Conservation (phyloP, 2,329 filamentous ascomycete species). For the Phaeoacremonium minimum region DNA sequence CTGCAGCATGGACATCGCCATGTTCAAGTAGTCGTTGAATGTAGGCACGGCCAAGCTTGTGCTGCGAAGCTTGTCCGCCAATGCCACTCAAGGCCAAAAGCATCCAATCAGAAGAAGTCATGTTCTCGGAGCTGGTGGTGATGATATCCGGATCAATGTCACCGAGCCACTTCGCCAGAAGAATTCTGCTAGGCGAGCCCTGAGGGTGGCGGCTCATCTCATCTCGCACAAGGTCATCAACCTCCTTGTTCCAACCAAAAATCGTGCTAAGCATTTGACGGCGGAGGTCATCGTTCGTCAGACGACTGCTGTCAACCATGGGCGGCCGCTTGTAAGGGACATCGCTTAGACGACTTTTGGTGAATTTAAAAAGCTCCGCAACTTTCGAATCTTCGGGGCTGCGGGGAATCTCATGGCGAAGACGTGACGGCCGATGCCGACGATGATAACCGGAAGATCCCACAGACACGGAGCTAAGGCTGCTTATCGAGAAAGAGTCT, state of each 20-base stretch:
- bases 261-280: constrained; percentile 89
- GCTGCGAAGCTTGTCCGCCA: constrained; percentile 71
- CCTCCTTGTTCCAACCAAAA: constrained; percentile 90
- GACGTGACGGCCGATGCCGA: constrained; percentile 56
- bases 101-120: constrained; percentile 97
- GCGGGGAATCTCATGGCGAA: constrained; percentile 75
- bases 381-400: constrained; percentile 72
- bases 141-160: constrained; percentile 79
- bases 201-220: constrained; percentile 72
- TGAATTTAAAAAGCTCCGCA: constrained; percentile 82
- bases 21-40: constrained; percentile 86
- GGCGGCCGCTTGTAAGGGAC: constrained; percentile 74
- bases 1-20: constrained; percentile 86
- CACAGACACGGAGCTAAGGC: constrained; percentile 43
- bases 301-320: constrained; percentile 47
- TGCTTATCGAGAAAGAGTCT: constrained; percentile 55
- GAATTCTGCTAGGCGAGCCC: constrained; percentile 72
- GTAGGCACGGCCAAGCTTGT: constrained; percentile 86
- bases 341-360: constrained; percentile 73
- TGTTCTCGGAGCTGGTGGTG: constrained; percentile 75
- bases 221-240: constrained; percentile 76
- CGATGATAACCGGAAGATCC: constrained; percentile 39
- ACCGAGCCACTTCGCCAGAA: constrained; percentile 90
- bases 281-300: constrained; percentile 76
- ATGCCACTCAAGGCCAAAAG: constrained; percentile 86